A percentile compares a stretch with the other conserved stretches of the same genome.
Evolutionary conservation across 2,329 filamentous ascomycete species (phyloP).

Genomic region (Knufia petricola): DNA sequence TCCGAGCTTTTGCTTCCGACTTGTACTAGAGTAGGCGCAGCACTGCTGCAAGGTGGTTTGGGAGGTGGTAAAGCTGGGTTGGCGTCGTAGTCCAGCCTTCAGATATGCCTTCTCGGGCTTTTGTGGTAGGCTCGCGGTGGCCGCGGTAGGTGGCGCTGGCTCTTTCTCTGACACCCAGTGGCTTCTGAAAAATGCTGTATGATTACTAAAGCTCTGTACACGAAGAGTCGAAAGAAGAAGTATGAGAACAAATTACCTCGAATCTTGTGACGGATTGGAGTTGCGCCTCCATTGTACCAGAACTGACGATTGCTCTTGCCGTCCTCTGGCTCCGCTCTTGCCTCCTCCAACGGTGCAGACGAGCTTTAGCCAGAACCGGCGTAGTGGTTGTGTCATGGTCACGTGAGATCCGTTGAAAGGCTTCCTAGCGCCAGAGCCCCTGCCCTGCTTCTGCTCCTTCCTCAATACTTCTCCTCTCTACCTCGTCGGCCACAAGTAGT

Average conservation of each 20-base stretch:
- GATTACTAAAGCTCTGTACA: not conserved
- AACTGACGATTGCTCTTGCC: not conserved
- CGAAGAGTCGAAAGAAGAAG: not conserved
- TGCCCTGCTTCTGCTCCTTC: too few relatives aligned
- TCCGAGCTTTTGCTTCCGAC: conserved; percentile 1
- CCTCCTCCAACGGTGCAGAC: not conserved
- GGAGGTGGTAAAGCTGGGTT: not conserved
- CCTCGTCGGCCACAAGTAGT: too few relatives aligned
- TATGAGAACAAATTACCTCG: not conserved
- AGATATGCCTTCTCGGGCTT: conserved; percentile 8
- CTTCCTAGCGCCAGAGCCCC: not conserved
- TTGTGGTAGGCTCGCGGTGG: not conserved
- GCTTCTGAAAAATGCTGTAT: not conserved
- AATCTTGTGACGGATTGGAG: not conserved
- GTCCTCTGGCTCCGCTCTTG: not conserved
- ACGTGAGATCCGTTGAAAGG: not conserved
- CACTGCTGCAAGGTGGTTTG: conserved; percentile 18
- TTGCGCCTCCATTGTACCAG: not conserved
- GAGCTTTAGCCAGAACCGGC: not conserved
- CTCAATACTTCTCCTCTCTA: too few relatives aligned
- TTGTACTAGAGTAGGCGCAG: conserved; percentile 13
- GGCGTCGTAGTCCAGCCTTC: not conserved
- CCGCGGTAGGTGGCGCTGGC: not conserved
- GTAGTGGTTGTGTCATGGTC: not conserved
- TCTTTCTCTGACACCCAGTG: not conserved